Conservation (phyloP, 2,329 filamentous ascomycete genomes). For the Aureobasidium namibiae region DNA sequence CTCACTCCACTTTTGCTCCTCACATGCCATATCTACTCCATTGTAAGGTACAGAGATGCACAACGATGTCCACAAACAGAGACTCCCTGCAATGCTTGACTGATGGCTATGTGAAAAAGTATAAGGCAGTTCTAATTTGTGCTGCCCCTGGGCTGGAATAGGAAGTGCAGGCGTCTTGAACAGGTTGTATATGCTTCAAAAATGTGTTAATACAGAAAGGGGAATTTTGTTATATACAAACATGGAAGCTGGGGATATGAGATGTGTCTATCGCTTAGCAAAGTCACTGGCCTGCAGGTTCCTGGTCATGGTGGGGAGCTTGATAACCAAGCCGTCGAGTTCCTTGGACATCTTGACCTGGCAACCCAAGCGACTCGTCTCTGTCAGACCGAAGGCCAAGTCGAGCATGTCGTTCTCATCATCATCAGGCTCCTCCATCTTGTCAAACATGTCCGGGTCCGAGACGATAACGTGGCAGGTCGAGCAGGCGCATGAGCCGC, state of each 20-base stretch:
- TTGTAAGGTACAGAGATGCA: no score
- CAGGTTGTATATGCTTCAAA: not conserved
- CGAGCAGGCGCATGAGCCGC: conserved; percentile 86
- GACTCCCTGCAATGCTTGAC: no score
- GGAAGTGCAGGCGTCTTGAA: no score
- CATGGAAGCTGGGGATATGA: not conserved
- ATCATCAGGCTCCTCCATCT: conserved; percentile 38
- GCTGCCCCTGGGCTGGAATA: no score
- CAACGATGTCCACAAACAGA: no score
- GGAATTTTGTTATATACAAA: not conserved
- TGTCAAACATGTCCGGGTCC: conserved; percentile 51
- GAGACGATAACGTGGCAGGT: conserved; percentile 86
- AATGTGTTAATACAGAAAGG: conserved; percentile 1
- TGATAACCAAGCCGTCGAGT: conserved; percentile 76
- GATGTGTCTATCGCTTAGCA: conserved; percentile 25
- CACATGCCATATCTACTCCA: no score
- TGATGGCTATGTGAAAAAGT: no score
- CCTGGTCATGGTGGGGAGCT: conserved; percentile 84
- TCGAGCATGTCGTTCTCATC: conserved; percentile 78
- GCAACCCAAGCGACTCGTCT: conserved; percentile 76
- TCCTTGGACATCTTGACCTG: conserved; percentile 89
- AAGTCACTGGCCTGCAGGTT: conserved; percentile 97
- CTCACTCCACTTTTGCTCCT: no score
- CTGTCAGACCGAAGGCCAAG: conserved; percentile 79
- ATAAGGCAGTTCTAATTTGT: no score